Percentiles rank a stretch among this genome's conserved stretches.
phyloP scores from a whole-genome alignment of 2,329 filamentous ascomycete genomes.

The Fusarium decemcellulare region DNA sequence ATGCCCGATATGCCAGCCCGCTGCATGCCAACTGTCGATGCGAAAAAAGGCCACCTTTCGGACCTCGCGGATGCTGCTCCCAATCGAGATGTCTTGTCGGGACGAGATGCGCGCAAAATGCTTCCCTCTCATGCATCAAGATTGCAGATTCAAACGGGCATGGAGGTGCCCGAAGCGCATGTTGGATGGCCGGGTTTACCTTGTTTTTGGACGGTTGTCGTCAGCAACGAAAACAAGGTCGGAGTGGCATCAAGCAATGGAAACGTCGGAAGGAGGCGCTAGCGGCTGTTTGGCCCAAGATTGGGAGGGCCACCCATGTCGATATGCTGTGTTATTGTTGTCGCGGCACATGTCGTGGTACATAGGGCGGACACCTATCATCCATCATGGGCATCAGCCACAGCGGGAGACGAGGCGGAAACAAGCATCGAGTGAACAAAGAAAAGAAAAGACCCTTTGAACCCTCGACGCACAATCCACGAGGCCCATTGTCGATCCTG shows the following conservation, averaged over 20 bases:
- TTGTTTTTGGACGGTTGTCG: conserved; percentile 39
- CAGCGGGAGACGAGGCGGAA: not conserved
- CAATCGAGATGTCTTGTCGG: no score
- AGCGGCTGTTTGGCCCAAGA: conserved; percentile 33
- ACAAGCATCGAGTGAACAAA: not conserved
- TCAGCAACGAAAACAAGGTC: conserved; percentile 45
- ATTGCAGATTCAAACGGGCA: conserved; percentile 26
- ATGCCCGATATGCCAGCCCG: conserved; percentile 28
- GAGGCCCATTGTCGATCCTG: conserved; percentile 25
- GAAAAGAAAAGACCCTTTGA: not conserved
- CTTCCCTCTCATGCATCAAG: conserved; percentile 9
- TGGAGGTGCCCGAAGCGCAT: conserved; percentile 3
- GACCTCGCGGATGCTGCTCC: no score
- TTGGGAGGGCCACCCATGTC: conserved; percentile 39
- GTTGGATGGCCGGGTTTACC: conserved; percentile 16
- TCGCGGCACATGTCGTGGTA: conserved; percentile 13
- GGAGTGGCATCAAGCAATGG: conserved; percentile 12
- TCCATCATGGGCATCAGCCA: not conserved
- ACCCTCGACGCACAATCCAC: conserved; percentile 1
- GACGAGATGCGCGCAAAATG: conserved; percentile 14
- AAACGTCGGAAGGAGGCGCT: conserved; percentile 9
- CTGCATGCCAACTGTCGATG: not conserved
- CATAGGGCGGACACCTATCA: not conserved
- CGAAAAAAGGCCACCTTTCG: not conserved
- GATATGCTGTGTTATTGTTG: conserved; percentile 27